These are phyloP conservation scores for Colletotrichum chrysophilum DNA, from an alignment of 2,329 filamentous ascomycete genomes.

Conservation along the genomic window DNA sequence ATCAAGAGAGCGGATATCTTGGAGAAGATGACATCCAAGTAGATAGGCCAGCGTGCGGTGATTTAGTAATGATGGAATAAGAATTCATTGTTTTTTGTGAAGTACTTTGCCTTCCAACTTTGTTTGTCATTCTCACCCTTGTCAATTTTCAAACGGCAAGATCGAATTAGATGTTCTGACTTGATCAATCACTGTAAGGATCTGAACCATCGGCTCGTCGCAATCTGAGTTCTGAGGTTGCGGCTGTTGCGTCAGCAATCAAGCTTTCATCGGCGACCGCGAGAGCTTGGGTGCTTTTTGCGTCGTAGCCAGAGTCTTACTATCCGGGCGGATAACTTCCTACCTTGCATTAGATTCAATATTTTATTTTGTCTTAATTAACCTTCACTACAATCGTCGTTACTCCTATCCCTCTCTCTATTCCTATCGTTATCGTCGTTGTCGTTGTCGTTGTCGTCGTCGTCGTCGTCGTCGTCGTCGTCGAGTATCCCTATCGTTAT, in stretches of 20 bases:
- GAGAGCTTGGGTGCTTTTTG: not conserved
- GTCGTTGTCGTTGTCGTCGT: no score
- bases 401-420: no score
- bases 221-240: not conserved
- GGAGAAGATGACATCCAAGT: not conserved
- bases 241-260: not conserved
- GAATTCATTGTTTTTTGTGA: not conserved
- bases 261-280: not conserved
- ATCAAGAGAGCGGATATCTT: not conserved
- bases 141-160: no score
- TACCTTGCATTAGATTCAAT: no score
- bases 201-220: not conserved
- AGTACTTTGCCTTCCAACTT: not conserved
- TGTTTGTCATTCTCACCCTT: no score
- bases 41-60: not conserved
- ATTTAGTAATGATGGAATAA: not conserved
- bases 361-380: no score
- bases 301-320: not conserved
- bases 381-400: no score
- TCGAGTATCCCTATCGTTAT: no score
- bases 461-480: no score
- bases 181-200: not conserved
- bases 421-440: no score
- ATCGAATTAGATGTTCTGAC: no score
- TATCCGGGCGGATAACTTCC: no score